Percentiles rank a stretch among this genome's conserved stretches.
phyloP scores from a whole-genome alignment of 305 asterid genomes.

The Plantago coronopus region DNA sequence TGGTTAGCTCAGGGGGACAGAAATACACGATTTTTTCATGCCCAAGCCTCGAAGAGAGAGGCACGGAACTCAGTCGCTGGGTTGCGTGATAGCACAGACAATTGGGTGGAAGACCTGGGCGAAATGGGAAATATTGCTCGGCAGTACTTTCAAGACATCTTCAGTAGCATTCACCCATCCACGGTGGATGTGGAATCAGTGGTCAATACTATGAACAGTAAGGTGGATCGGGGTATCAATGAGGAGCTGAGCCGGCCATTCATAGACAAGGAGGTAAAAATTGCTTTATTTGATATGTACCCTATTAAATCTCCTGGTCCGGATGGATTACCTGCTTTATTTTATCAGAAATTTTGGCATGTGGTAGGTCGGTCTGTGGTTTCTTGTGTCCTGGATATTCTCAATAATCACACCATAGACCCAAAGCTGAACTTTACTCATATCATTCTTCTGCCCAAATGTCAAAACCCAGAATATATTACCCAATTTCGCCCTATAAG shows the following conservation, averaged over 20 bases:
- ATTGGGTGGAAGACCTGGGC: background rate
- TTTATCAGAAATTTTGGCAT: background rate
- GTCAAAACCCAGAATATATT: background rate
- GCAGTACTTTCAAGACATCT: background rate
- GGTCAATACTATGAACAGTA: background rate
- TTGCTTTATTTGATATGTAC: background rate
- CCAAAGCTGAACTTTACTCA: background rate
- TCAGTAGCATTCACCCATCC: background rate
- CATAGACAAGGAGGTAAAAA: background rate
- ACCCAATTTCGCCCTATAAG: conserved; percentile 3
- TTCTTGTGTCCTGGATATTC: background rate
- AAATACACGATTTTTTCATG: background rate
- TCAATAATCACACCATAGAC: background rate
- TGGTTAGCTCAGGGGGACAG: background rate
- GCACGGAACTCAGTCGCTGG: background rate
- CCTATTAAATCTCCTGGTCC: conserved; percentile 5
- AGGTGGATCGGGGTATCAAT: background rate
- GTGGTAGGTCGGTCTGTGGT: background rate
- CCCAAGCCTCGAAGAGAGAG: background rate
- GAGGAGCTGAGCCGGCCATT: background rate
- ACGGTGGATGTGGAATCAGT: no score
- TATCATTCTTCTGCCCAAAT: background rate
- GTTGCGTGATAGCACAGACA: background rate
- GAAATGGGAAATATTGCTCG: background rate
- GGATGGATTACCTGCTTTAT: background rate